Conservation (phyloP, 164 flowering plant species). For the Tinospora cordifolia region DNA sequence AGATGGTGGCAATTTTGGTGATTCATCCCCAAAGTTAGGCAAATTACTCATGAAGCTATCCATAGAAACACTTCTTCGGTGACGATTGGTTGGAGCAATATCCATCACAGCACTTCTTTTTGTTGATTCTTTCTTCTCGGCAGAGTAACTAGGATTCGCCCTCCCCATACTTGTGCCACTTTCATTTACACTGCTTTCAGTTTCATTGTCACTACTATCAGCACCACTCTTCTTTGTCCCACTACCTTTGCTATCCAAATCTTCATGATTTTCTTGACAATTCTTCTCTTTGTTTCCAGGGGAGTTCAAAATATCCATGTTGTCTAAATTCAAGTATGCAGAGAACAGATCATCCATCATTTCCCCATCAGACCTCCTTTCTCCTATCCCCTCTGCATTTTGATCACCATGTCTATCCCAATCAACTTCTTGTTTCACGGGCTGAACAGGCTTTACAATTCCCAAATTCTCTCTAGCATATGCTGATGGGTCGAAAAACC, state of each 20-base stretch:
- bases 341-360: conserved; percentile 72
- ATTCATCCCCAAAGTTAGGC: conserved; percentile 50
- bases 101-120: conserved; percentile 40
- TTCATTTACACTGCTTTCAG: conserved; percentile 72
- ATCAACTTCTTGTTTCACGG: conserved; percentile 52
- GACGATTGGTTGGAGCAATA: conserved; percentile 35
- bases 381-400: conserved; percentile 59
- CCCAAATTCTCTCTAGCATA: conserved; percentile 34
- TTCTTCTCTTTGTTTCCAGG: conserved; percentile 55
- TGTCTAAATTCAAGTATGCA: conserved; percentile 81
- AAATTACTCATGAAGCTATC: conserved; percentile 51
- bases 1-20: conserved; percentile 45
- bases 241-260: conserved; percentile 75
- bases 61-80: conserved; percentile 52
- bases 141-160: conserved; percentile 19
- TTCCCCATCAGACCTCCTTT: conserved; percentile 74
- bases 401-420: conserved; percentile 40
- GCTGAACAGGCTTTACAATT: conserved; percentile 36
- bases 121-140: conserved; percentile 48
- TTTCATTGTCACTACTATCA: conserved; percentile 89
- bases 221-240: conserved; percentile 81
- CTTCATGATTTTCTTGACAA: conserved; percentile 38
- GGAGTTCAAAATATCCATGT: conserved; percentile 60
- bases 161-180: conserved; percentile 37
- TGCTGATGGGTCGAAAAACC: conserved; percentile 26